These are phyloP conservation scores for Carallia pectinifolia DNA, from an alignment of 345 rosid genomes.

Conservation along the genomic window DNA sequence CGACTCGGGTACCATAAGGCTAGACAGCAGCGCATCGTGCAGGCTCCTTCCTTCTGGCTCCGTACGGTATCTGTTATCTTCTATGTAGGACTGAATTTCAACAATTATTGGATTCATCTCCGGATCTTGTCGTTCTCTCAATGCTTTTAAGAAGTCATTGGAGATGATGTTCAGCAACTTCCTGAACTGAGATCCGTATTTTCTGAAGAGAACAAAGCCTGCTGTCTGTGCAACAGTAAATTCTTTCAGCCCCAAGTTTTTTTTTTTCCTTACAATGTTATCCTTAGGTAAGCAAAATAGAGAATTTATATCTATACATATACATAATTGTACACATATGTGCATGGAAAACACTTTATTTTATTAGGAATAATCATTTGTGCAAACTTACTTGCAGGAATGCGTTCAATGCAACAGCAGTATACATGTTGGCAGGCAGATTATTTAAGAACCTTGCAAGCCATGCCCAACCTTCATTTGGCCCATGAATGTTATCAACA, in stretches of 20 bases:
- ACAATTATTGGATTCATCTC: constrained; percentile 42
- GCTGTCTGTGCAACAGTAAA: constrained; percentile 50
- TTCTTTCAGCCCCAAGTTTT: not conserved
- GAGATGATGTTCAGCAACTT: constrained; percentile 55
- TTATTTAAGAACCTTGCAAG: constrained; percentile 64
- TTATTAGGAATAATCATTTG: not conserved
- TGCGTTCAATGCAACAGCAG: constrained; percentile 70
- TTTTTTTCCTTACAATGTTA: not conserved
- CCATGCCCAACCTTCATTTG: constrained; percentile 82
- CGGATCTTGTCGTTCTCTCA: constrained; percentile 45
- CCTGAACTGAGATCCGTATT: constrained; percentile 65
- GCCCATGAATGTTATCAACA: constrained; percentile 59
- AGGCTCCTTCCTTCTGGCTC: constrained; percentile 71
- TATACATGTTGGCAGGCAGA: constrained; percentile 63
- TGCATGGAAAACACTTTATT: too few species aligned
- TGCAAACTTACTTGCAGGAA: constrained; percentile 58
- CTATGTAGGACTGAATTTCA: constrained; percentile 55
- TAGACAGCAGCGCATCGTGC: constrained; percentile 41
- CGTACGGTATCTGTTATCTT: constrained; percentile 50
- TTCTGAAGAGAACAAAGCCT: constrained; percentile 62
- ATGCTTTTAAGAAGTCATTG: constrained; percentile 52
- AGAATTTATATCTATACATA: not conserved
- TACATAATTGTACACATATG: too few species aligned
- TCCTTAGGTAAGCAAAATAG: not conserved
- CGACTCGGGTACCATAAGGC: constrained; percentile 37